Evolutionary conservation across 176 grass and related monocot species (phyloP).

Genomic region (Carex cristatella): DNA sequence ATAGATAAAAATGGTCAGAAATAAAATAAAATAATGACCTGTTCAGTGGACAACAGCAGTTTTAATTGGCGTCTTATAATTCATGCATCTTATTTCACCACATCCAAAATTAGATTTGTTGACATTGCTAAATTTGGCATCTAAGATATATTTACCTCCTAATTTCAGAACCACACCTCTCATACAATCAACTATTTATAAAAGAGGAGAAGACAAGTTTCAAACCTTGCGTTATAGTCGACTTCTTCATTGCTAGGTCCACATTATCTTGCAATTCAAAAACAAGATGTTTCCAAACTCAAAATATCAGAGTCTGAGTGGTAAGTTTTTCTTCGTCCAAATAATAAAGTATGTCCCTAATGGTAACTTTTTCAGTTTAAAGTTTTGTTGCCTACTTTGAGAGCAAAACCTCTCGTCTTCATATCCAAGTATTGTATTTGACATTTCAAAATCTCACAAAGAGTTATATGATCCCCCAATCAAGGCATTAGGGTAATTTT

Average conservation of each 20-base stretch:
- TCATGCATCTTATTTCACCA: not conserved
- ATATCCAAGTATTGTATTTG: not conserved
- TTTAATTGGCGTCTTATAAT: not conserved
- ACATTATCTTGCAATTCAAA: not conserved
- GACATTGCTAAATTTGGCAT: not conserved
- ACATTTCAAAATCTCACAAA: not conserved
- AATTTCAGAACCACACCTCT: slow-evolving; percentile 11
- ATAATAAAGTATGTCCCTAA: not conserved
- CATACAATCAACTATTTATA: slow-evolving; percentile 6
- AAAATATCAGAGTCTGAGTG: slow-evolving; percentile 15
- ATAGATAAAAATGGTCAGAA: not conserved
- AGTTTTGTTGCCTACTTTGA: not conserved
- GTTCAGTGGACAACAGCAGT: not conserved
- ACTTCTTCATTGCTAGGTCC: not conserved
- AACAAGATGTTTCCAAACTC: slow-evolving; percentile 11
- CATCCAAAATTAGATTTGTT: not conserved
- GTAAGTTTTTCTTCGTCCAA: not conserved
- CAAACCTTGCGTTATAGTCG: not conserved
- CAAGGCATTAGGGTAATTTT: not conserved
- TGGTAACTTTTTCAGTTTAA: not conserved
- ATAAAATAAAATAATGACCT: not conserved
- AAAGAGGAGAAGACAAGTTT: not conserved
- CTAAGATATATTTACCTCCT: slow-evolving; percentile 18
- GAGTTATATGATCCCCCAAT: no score
- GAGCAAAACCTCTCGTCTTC: not conserved